phyloP scores from a whole-genome alignment of 1,284 basidiomycete genomes.

The Cystobasidium sp. region DNA sequence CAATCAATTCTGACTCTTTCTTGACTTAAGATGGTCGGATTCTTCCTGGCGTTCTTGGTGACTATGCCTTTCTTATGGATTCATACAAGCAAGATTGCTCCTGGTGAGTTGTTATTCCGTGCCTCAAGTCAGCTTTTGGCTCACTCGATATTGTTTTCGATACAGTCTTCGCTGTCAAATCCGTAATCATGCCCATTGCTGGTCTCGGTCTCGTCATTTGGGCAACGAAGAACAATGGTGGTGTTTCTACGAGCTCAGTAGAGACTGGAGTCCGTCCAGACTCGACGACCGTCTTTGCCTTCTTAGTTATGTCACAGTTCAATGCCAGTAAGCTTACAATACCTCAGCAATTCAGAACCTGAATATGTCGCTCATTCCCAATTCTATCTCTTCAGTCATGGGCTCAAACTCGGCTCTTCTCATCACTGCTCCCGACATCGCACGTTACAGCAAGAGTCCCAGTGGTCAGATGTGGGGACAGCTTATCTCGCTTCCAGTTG shows the following conservation, averaged over 20 bases:
- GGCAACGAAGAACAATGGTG: slow-evolving; percentile 53
- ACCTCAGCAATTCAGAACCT: background rate
- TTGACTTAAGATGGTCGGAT: slow-evolving; percentile 50
- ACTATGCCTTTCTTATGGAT: slow-evolving; percentile 53
- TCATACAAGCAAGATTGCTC: slow-evolving; percentile 50
- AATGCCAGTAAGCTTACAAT: slow-evolving; percentile 43
- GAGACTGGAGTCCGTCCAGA: slow-evolving; percentile 10
- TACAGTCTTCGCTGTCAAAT: slow-evolving; percentile 51
- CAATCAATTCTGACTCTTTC: too few relatives aligned
- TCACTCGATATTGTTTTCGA: slow-evolving; percentile 31
- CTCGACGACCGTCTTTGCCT: slow-evolving; percentile 32
- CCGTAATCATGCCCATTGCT: slow-evolving; percentile 55
- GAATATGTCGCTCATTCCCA: background rate
- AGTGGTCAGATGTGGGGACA: slow-evolving; percentile 46
- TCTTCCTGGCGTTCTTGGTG: slow-evolving; percentile 55
- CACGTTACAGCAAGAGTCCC: slow-evolving; percentile 44
- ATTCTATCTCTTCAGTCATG: slow-evolving; percentile 43
- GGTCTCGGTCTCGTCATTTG: slow-evolving; percentile 55
- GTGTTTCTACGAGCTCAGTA: slow-evolving; percentile 51
- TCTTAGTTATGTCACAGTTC: slow-evolving; percentile 49
- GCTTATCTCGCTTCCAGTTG: slow-evolving; percentile 51
- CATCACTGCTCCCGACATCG: slow-evolving; percentile 48
- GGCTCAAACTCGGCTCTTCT: slow-evolving; percentile 47
- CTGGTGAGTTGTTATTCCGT: slow-evolving; percentile 12
- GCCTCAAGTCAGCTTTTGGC: slow-evolving; percentile 50